These are phyloP conservation scores for Pichia thaimueangensis DNA, from an alignment of 805 yeast species.

Conservation along the genomic window DNA sequence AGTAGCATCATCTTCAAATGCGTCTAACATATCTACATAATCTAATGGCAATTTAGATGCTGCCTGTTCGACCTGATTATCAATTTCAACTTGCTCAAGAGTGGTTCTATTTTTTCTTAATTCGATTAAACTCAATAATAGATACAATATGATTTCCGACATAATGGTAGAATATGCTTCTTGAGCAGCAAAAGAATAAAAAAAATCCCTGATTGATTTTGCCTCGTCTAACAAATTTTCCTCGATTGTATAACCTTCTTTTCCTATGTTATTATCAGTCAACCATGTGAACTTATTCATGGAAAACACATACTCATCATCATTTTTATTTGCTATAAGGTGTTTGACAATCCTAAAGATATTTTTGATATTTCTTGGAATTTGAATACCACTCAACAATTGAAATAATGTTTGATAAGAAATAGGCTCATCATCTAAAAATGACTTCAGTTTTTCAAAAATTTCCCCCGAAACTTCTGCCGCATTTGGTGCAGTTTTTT, in stretches of 20 bases:
- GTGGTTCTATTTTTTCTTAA: slow-evolving; percentile 4
- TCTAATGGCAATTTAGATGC: slow-evolving; percentile 4
- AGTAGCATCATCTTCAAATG: slow-evolving; percentile 14
- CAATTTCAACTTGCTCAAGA: not conserved
- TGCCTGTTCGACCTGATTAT: not conserved
- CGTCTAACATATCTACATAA: slow-evolving; percentile 6
- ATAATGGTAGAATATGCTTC: not conserved
- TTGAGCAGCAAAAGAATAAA: not conserved
- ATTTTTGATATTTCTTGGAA: slow-evolving; percentile 8
- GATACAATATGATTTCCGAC: slow-evolving; percentile 7
- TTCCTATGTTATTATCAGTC: not conserved
- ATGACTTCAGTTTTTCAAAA: not conserved
- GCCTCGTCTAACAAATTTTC: no score
- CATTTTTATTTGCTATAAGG: slow-evolving; percentile 1
- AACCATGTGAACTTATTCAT: not conserved
- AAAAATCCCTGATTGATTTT: slow-evolving; percentile 1
- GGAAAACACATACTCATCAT: not conserved
- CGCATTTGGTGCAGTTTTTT: not conserved
- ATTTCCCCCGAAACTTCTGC: slow-evolving; percentile 3
- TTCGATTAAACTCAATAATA: slow-evolving; percentile 7
- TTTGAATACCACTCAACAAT: not conserved
- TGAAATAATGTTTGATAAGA: slow-evolving; percentile 1
- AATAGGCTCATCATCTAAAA: not conserved
- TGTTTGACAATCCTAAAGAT: slow-evolving; percentile 7
- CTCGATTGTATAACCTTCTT: not conserved